Conservation (phyloP, 2,329 filamentous ascomycete genomes). For the Fusarium goolgardi region DNA sequence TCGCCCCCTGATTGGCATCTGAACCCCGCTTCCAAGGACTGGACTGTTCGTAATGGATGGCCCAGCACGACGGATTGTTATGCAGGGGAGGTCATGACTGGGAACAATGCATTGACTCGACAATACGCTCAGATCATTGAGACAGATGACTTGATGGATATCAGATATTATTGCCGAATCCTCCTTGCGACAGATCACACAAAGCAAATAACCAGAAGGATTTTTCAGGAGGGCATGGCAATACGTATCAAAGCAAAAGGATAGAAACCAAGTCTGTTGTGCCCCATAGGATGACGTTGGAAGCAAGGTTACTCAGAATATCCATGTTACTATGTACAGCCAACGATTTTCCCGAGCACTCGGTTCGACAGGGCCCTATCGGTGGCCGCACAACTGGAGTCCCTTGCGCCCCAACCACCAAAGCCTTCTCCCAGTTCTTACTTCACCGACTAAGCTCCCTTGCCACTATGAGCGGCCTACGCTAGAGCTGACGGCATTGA, state of each 20-base stretch:
- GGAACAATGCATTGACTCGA: constrained; percentile 38
- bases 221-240: neutral
- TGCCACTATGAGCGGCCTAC: constrained; percentile 45
- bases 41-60: constrained; percentile 31
- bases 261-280: neutral
- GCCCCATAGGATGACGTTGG: constrained; percentile 33
- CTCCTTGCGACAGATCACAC: neutral
- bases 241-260: constrained; percentile 6
- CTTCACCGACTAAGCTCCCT: constrained; percentile 39
- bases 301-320: constrained; percentile 30
- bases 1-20: constrained; percentile 44
- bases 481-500: constrained; percentile 41
- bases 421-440: constrained; percentile 26
- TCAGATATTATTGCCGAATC: constrained; percentile 8
- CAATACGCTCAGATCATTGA: constrained; percentile 25
- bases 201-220: neutral
- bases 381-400: constrained; percentile 41
- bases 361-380: constrained; percentile 47
- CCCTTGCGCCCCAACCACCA: constrained; percentile 32
- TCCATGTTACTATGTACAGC: constrained; percentile 29
- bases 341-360: constrained; percentile 39
- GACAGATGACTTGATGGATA: constrained; percentile 16
- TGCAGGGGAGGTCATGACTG: constrained; percentile 24
- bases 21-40: constrained; percentile 34
- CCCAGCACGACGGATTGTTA: constrained; percentile 26